These are phyloP conservation scores for Mycena kentingensis DNA, from an alignment of 768 basidiomycete genomes.

Conservation along the genomic window DNA sequence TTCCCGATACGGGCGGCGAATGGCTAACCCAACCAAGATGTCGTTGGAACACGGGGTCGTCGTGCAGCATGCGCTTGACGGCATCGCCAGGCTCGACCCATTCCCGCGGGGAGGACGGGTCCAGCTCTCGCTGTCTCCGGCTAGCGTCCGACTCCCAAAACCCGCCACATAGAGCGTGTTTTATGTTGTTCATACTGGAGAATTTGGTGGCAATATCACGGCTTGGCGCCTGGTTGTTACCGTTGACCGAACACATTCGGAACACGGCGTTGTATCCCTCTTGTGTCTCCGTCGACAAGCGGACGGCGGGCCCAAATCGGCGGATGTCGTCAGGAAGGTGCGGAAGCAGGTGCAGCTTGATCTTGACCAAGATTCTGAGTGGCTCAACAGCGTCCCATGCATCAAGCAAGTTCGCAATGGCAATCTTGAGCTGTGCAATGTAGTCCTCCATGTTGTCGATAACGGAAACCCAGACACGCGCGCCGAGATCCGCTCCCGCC, in stretches of 20 bases:
- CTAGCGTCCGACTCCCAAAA: conserved; percentile 29
- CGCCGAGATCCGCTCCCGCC: conserved; percentile 24
- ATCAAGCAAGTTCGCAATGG: conserved; percentile 40
- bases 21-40: conserved; percentile 23
- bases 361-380: conserved; percentile 36
- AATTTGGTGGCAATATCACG: conserved; percentile 40
- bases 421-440: conserved; percentile 31
- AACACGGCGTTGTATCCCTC: conserved; percentile 48
- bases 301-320: conserved; percentile 39
- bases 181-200: conserved; percentile 30
- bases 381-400: conserved; percentile 36
- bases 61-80: conserved; percentile 16
- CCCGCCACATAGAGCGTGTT: conserved; percentile 36
- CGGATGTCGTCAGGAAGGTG: conserved; percentile 38
- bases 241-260: conserved; percentile 39
- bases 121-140: too few species aligned
- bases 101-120: not conserved
- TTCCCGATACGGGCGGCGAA: not conserved
- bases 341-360: conserved; percentile 39
- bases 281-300: conserved; percentile 36
- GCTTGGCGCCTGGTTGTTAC: conserved; percentile 47
- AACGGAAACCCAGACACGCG: conserved; percentile 35
- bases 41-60: conserved; percentile 20
- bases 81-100: conserved; percentile 23
- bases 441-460: conserved; percentile 34